These are phyloP conservation scores for Penicillium dipodomyicola DNA, from an alignment of 495 filamentous ascomycete genomes.

Conservation along the genomic window DNA sequence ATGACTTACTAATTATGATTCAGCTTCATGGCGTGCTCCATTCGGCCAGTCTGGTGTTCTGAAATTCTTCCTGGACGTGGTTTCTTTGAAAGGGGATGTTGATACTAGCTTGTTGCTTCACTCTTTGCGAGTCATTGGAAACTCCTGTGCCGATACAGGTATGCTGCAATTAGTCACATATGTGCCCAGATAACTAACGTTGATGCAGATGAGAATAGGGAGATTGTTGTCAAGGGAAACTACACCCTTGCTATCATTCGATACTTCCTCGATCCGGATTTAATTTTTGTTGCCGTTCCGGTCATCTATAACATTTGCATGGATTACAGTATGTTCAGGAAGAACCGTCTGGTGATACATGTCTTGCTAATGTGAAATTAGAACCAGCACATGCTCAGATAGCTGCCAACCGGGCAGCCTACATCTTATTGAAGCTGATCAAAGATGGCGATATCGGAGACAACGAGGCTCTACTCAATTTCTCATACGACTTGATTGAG, in stretches of 20 bases:
- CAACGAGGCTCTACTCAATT: slow-evolving; percentile 37
- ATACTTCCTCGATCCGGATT: slow-evolving; percentile 47
- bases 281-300: slow-evolving; percentile 58
- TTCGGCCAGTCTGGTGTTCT: slow-evolving; percentile 68
- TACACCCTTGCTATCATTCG: slow-evolving; percentile 56
- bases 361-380: slow-evolving; percentile 24
- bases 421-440: slow-evolving; percentile 40
- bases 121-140: slow-evolving; percentile 68
- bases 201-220: slow-evolving; percentile 66
- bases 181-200: slow-evolving; percentile 13
- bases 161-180: slow-evolving; percentile 18
- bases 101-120: slow-evolving; percentile 47
- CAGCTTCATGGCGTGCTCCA: slow-evolving; percentile 61
- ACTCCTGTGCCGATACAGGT: slow-evolving; percentile 81
- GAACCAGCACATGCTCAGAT: slow-evolving; percentile 60
- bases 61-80: slow-evolving; percentile 58
- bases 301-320: slow-evolving; percentile 73
- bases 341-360: background rate
- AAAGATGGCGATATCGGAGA: slow-evolving; percentile 33
- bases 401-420: slow-evolving; percentile 53
- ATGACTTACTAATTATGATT: slow-evolving; percentile 15
- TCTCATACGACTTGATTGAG: slow-evolving; percentile 42
- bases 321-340: slow-evolving; percentile 58
- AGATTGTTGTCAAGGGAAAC: slow-evolving; percentile 59
- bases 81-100: slow-evolving; percentile 40